These are phyloP conservation scores for Dendrobium catenatum DNA, from an alignment of 106 monocot species.

Conservation along the genomic window DNA sequence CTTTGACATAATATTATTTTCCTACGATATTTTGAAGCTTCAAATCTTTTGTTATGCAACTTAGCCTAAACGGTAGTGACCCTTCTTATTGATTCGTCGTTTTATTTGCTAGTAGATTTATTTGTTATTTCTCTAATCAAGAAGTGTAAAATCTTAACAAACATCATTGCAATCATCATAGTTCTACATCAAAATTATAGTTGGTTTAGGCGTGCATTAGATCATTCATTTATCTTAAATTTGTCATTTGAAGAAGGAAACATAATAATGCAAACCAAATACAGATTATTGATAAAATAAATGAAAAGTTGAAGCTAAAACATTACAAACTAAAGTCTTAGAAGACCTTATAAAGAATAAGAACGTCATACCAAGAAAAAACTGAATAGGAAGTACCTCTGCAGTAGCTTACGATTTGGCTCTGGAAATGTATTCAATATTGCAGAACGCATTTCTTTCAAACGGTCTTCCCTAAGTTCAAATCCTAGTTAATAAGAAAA, in stretches of 20 bases:
- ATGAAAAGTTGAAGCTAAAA: not conserved
- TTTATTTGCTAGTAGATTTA: too few relatives aligned
- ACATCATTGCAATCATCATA: too few relatives aligned
- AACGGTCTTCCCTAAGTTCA: conserved; percentile 68
- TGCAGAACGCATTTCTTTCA: conserved; percentile 85
- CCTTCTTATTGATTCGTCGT: too few relatives aligned
- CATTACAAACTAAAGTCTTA: not conserved
- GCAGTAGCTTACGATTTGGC: conserved; percentile 86
- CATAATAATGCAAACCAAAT: conserved; percentile 1
- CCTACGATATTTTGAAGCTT: too few relatives aligned
- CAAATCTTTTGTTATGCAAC: too few relatives aligned
- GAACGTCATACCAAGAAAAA: not conserved
- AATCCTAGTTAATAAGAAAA: conserved; percentile 44
- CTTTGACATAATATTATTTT: too few relatives aligned
- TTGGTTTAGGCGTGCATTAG: not conserved
- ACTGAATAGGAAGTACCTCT: conserved; percentile 42
- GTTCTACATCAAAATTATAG: not conserved
- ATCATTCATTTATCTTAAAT: not conserved
- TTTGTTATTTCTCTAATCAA: too few relatives aligned
- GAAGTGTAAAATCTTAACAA: too few relatives aligned
- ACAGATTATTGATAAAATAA: not conserved
- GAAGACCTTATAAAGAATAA: not conserved
- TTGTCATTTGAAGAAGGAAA: not conserved
- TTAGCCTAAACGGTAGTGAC: too few relatives aligned
- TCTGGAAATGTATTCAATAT: conserved; percentile 97